Percentiles rank a stretch among this genome's conserved stretches.
Evolutionary conservation across 2,329 filamentous ascomycete genomes (phyloP).

Genomic region (Arthrobotrys conoides): DNA sequence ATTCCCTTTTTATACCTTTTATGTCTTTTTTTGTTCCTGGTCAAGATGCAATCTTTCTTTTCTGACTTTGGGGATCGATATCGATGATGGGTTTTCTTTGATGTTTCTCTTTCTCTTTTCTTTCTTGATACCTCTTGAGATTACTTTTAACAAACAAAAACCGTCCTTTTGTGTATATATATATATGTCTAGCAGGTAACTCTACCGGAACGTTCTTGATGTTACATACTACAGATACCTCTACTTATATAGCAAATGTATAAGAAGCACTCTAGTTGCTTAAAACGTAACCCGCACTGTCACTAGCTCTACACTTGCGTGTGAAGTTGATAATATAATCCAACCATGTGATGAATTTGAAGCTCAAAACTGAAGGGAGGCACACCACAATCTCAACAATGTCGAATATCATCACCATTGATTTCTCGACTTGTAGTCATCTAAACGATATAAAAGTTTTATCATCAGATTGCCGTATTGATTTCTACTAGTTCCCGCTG

Average conservation of each 20-base stretch:
- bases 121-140: slow-evolving; percentile 29
- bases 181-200: slow-evolving; percentile 31
- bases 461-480: not conserved
- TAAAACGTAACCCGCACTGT: too few relatives aligned
- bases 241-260: not conserved
- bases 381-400: not conserved
- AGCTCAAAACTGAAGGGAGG: not conserved
- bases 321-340: not conserved
- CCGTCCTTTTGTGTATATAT: slow-evolving; percentile 19
- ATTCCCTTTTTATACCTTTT: not conserved
- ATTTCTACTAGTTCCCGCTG: not conserved
- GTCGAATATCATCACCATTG: not conserved
- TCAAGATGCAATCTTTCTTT: not conserved
- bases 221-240: not conserved
- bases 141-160: slow-evolving; percentile 12
- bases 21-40: not conserved
- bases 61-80: not conserved
- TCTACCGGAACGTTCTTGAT: slow-evolving; percentile 12
- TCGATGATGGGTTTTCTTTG: slow-evolving; percentile 13
- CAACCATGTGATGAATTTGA: not conserved
- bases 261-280: too few relatives aligned
- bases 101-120: slow-evolving; percentile 15
- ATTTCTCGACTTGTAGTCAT: not conserved
- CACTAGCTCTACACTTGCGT: too few relatives aligned
- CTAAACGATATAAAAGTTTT: not conserved